Percentiles rank a stretch among this genome's conserved stretches.
Evolutionary conservation across 1,139 yeast species (phyloP).

Genomic region (Taphrina sp.): DNA sequence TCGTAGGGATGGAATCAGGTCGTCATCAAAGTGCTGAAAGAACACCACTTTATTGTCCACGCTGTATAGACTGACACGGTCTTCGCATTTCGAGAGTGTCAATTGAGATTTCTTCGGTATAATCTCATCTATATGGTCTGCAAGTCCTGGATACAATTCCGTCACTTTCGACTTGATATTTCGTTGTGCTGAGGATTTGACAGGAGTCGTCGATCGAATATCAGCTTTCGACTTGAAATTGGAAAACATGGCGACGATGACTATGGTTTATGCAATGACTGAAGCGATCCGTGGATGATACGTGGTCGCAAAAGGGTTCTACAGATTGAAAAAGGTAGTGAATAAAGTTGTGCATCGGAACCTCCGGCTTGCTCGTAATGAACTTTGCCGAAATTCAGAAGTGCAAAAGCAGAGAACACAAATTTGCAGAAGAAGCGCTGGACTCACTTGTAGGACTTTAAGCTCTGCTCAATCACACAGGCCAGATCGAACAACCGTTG

Average conservation of each 20-base stretch:
- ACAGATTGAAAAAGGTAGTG: too few relatives aligned
- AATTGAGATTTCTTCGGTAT: conserved; percentile 92
- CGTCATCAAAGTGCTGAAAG: conserved; percentile 77
- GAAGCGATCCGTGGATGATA: too few relatives aligned
- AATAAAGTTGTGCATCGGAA: too few relatives aligned
- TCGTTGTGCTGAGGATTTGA: conserved; percentile 89
- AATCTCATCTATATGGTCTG: conserved; percentile 71
- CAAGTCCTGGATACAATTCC: conserved; percentile 67
- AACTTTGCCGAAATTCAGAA: too few relatives aligned
- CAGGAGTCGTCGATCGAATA: conserved; percentile 40
- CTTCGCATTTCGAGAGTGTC: conserved; percentile 66
- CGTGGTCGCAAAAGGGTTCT: too few relatives aligned
- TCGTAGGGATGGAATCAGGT: conserved; percentile 70
- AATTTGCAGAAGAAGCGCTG: too few relatives aligned
- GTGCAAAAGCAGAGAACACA: too few relatives aligned
- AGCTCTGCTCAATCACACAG: too few relatives aligned
- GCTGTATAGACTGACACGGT: conserved; percentile 33
- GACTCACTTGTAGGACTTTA: too few relatives aligned
- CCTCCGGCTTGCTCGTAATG: too few relatives aligned
- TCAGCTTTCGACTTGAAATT: conserved; percentile 25
- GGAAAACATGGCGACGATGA: conserved; percentile 26
- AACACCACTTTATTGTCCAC: conserved; percentile 46
- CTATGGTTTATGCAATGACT: too few relatives aligned
- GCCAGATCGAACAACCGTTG: too few relatives aligned
- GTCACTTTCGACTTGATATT: conserved; percentile 72